Evolutionary conservation across 352 stramenopile genomes (phyloP).

Genomic region (Lagenidium giganteum): DNA sequence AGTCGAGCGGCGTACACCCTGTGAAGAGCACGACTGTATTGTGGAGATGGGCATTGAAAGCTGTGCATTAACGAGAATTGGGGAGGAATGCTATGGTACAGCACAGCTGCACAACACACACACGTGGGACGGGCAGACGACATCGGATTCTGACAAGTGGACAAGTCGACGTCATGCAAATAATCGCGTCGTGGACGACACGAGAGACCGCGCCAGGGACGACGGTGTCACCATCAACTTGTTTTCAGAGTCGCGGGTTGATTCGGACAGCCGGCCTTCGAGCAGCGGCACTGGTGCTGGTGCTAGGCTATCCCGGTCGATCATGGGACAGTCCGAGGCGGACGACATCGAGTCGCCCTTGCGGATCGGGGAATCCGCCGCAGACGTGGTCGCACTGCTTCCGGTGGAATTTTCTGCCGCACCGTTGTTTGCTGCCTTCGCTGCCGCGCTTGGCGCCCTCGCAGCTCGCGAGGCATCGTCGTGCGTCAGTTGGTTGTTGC

Average conservation of each 20-base stretch:
- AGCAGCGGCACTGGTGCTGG: slow-evolving; percentile 24
- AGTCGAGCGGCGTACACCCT: no score
- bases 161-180: no score
- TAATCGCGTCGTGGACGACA: no score
- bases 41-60: no score
- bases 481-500: slow-evolving; percentile 3
- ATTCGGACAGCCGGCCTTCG: slow-evolving; percentile 23
- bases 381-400: slow-evolving; percentile 2
- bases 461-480: not conserved
- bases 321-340: slow-evolving; percentile 30
- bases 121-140: no score
- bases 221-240: slow-evolving; percentile 6
- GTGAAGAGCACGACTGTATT: no score
- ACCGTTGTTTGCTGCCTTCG: slow-evolving; percentile 3
- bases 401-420: no score
- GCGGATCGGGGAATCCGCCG: slow-evolving; percentile 2
- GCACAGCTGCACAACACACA: no score
- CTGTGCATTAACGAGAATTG: no score
- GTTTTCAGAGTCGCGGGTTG: slow-evolving; percentile 11
- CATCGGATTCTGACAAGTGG: no score
- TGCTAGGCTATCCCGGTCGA: slow-evolving; percentile 27
- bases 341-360: not conserved
- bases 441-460: not conserved
- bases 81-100: no score
- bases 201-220: no score